A percentile compares a stretch with the other conserved stretches of the same genome.
phyloP scores from a whole-genome alignment of 2,329 filamentous ascomycete genomes.

The Colletotrichum lentis region DNA sequence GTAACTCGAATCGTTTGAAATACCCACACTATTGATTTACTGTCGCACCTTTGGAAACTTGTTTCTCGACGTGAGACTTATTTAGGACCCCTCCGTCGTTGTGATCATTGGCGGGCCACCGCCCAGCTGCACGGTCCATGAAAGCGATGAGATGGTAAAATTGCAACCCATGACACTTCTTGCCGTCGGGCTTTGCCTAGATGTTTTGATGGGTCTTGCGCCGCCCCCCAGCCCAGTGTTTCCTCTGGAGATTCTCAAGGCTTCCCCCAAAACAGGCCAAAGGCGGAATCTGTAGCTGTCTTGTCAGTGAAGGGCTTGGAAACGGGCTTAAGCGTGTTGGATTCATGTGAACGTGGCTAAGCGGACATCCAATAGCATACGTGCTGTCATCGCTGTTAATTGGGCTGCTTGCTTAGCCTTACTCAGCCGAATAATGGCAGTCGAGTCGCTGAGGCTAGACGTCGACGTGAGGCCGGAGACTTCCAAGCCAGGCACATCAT shows the following conservation, averaged over 20 bases:
- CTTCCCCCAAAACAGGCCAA: slow-evolving; percentile 13
- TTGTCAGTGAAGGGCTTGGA: background rate
- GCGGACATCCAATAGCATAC: background rate
- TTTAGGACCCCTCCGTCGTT: background rate
- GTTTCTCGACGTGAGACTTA: slow-evolving; percentile 22
- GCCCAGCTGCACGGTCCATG: slow-evolving; percentile 7
- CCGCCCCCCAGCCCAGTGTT: background rate
- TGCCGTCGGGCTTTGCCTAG: background rate
- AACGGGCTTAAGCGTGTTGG: background rate
- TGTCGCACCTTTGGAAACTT: slow-evolving; percentile 11
- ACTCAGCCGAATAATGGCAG: background rate
- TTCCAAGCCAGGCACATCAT: background rate
- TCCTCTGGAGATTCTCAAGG: slow-evolving; percentile 5
- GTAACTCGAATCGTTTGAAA: background rate
- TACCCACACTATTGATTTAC: background rate
- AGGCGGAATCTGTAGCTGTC: background rate
- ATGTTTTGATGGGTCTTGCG: slow-evolving; percentile 6
- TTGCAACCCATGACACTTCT: background rate
- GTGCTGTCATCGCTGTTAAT: background rate
- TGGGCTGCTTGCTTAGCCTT: background rate
- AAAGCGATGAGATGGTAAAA: slow-evolving; percentile 21
- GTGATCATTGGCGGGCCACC: slow-evolving; percentile 25
- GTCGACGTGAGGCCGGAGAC: slow-evolving; percentile 2
- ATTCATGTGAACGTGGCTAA: background rate
- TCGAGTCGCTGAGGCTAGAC: background rate